Conservation (phyloP, 768 basidiomycete genomes). For the Mycena epipterygia region DNA sequence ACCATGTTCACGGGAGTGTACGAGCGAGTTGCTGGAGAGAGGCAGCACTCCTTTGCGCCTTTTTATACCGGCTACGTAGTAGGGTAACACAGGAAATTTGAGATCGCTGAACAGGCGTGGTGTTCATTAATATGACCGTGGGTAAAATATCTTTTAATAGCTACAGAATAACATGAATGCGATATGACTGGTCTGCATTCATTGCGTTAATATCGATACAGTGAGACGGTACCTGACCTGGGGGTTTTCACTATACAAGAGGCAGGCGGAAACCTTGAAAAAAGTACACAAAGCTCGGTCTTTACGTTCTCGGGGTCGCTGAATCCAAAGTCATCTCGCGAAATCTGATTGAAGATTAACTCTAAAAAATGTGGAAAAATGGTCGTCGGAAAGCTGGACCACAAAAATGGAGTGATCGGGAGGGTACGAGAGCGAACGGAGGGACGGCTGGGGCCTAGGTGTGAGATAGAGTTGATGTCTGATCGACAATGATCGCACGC, state of each 20-base stretch:
- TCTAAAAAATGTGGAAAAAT: constrained; percentile 4
- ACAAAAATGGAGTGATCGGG: constrained; percentile 6
- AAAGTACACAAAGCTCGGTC: constrained; percentile 4
- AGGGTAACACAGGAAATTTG: constrained; percentile 7
- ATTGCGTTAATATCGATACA: constrained; percentile 8
- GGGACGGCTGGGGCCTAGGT: neutral
- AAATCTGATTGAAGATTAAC: constrained; percentile 6
- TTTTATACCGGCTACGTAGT: constrained; percentile 13
- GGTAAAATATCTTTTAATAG: neutral
- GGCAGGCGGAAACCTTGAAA: constrained; percentile 8
- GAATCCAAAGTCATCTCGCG: constrained; percentile 5
- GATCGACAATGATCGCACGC: constrained; percentile 3
- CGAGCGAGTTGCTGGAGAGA: constrained; percentile 1
- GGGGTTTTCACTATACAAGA: constrained; percentile 4
- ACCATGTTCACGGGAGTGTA: constrained; percentile 11
- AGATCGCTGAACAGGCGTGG: constrained; percentile 19
- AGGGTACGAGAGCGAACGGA: neutral
- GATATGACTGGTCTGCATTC: constrained; percentile 10
- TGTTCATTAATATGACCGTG: constrained; percentile 20
- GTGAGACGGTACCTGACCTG: constrained; percentile 2
- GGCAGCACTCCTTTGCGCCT: neutral
- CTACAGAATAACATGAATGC: neutral
- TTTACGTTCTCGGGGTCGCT: constrained; percentile 2
- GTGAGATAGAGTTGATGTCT: neutral
- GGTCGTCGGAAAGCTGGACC: constrained; percentile 6